Percentiles rank a stretch among this genome's conserved stretches.
phyloP scores from a whole-genome alignment of 2,329 filamentous ascomycete species.

The Neonectria faginata region DNA sequence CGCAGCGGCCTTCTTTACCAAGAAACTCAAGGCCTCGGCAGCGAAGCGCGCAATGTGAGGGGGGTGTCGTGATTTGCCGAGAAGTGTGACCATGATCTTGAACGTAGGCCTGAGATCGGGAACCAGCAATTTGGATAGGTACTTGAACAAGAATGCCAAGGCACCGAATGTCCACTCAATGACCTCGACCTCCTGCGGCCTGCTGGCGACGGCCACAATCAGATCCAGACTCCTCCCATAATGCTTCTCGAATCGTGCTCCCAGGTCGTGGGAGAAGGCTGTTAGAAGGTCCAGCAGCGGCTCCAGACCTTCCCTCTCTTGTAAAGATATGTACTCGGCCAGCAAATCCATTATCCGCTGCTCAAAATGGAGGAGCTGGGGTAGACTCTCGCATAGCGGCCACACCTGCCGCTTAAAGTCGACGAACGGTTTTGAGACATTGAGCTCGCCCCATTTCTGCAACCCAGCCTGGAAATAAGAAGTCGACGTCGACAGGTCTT shows the following conservation, averaged over 20 bases:
- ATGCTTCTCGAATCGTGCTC: conserved; percentile 86
- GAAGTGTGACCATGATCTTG: conserved; percentile 82
- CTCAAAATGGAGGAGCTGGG: conserved; percentile 92
- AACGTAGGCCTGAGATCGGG: conserved; percentile 88
- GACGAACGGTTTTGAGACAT: conserved; percentile 84
- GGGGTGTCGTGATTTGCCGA: conserved; percentile 86
- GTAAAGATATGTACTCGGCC: conserved; percentile 78
- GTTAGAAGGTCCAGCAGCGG: conserved; percentile 89
- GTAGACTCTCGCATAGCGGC: conserved; percentile 87
- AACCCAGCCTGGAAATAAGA: conserved; percentile 88
- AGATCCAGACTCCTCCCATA: conserved; percentile 81
- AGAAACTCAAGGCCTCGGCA: conserved; percentile 93
- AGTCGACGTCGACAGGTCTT: conserved; percentile 79
- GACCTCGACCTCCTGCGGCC: conserved; percentile 83
- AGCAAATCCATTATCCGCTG: conserved; percentile 84
- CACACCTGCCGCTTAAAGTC: conserved; percentile 80
- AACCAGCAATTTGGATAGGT: conserved; percentile 87
- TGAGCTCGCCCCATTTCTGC: conserved; percentile 91
- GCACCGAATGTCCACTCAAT: conserved; percentile 98
- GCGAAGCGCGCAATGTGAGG: conserved; percentile 91
- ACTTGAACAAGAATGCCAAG: conserved; percentile 96
- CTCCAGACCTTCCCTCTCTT: conserved; percentile 84
- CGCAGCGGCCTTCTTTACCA: conserved; percentile 88
- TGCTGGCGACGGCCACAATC: conserved; percentile 82
- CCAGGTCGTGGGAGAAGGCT: conserved; percentile 94